These are phyloP conservation scores for Tuber indicum DNA, from an alignment of 495 filamentous ascomycete species.

Conservation along the genomic window DNA sequence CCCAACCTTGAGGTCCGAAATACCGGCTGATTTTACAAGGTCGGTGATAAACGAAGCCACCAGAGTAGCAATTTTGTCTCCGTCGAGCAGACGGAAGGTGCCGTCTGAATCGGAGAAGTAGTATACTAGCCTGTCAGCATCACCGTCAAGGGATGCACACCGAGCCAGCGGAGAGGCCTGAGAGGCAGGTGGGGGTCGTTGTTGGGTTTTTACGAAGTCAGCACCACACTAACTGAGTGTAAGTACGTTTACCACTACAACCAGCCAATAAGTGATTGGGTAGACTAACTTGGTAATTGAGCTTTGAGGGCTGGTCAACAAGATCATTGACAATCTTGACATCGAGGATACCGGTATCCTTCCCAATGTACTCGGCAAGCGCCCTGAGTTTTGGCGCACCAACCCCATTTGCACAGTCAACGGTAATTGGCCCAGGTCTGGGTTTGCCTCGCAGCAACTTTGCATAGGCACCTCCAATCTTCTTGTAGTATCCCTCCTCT, in stretches of 20 bases:
- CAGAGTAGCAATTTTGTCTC: constrained; percentile 92
- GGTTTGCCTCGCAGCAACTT: constrained; percentile 70
- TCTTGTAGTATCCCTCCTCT: constrained; percentile 91
- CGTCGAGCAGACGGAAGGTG: constrained; percentile 83
- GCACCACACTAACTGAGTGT: constrained; percentile 67
- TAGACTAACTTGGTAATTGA: constrained; percentile 73
- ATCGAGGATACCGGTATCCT: constrained; percentile 54
- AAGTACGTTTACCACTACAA: constrained; percentile 3
- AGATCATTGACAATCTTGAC: constrained; percentile 88
- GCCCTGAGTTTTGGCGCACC: constrained; percentile 86
- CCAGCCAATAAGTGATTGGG: background rate
- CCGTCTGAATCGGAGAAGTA: constrained; percentile 80
- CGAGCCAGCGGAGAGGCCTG: constrained; percentile 67
- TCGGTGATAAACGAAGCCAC: constrained; percentile 91
- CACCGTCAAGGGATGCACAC: constrained; percentile 88
- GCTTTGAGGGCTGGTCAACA: constrained; percentile 73
- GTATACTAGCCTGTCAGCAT: constrained; percentile 92
- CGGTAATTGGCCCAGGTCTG: constrained; percentile 60
- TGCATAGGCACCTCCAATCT: constrained; percentile 72
- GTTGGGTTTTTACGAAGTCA: constrained; percentile 94
- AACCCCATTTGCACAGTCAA: constrained; percentile 96
- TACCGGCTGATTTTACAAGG: constrained; percentile 69
- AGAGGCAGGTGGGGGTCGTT: constrained; percentile 77
- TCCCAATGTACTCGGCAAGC: constrained; percentile 73
- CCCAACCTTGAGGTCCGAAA: constrained; percentile 76